A percentile compares a stretch with the other conserved stretches of the same genome.
These are phyloP conservation scores for Omphalea diandra DNA, from an alignment of 441 rosid species.

Conservation along the genomic window DNA sequence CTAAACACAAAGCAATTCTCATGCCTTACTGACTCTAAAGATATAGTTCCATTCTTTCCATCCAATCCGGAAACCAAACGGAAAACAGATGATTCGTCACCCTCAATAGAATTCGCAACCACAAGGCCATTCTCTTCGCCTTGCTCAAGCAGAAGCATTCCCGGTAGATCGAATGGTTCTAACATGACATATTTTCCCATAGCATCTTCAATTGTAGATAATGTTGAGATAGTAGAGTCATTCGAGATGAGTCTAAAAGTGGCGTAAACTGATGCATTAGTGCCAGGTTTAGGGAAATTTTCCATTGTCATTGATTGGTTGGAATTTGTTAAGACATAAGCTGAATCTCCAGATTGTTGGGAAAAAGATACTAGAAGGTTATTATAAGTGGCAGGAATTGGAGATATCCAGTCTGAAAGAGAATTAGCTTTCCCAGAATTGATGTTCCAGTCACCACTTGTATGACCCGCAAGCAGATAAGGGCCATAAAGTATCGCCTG, in stretches of 20 bases:
- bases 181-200: slow-evolving; percentile 58
- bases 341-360: slow-evolving; percentile 46
- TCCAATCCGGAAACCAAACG: slow-evolving; percentile 63
- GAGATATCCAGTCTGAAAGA: slow-evolving; percentile 53
- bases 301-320: slow-evolving; percentile 71
- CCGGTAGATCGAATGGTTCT: slow-evolving; percentile 83
- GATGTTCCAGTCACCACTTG: slow-evolving; percentile 66
- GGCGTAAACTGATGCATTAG: slow-evolving; percentile 52
- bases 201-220: slow-evolving; percentile 19
- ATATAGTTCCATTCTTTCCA: slow-evolving; percentile 53
- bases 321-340: slow-evolving; percentile 55
- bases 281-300: slow-evolving; percentile 47
- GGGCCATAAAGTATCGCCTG: slow-evolving; percentile 89
- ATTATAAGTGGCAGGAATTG: slow-evolving; percentile 54
- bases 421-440: slow-evolving; percentile 39
- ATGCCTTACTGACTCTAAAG: slow-evolving; percentile 49
- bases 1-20: slow-evolving; percentile 62
- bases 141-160: slow-evolving; percentile 53
- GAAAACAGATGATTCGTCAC: slow-evolving; percentile 40
- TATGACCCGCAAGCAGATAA: slow-evolving; percentile 70
- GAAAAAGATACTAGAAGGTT: slow-evolving; percentile 55
- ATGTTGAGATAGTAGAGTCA: slow-evolving; percentile 18
- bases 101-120: slow-evolving; percentile 32
- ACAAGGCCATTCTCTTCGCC: slow-evolving; percentile 36
- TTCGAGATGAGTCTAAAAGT: slow-evolving; percentile 64